Conservation (phyloP, 495 filamentous ascomycete species). For the Trichoderma erinaceum region DNA sequence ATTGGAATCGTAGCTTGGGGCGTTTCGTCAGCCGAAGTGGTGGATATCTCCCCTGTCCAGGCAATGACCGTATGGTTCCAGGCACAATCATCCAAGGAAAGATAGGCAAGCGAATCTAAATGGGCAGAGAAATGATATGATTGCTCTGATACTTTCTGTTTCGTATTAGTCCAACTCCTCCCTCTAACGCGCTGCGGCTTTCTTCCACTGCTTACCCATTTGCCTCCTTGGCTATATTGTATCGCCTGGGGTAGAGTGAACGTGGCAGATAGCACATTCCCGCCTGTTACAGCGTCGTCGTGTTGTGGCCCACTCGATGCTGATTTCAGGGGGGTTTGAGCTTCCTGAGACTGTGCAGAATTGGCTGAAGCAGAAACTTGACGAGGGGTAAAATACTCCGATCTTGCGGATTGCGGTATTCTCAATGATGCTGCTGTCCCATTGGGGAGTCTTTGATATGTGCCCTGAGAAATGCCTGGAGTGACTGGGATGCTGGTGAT, state of each 20-base stretch:
- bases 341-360: neutral
- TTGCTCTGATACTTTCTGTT: constrained; percentile 56
- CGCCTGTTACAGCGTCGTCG: constrained; percentile 63
- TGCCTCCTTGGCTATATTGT: constrained; percentile 53
- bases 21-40: constrained; percentile 37
- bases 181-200: neutral
- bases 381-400: neutral
- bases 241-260: constrained; percentile 77
- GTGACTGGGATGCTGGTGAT: neutral
- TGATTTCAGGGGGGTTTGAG: neutral
- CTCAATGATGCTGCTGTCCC: neutral
- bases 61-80: constrained; percentile 87
- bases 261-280: constrained; percentile 79
- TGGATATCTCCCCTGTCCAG: constrained; percentile 82
- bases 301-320: constrained; percentile 21
- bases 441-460: neutral
- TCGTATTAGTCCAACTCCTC: neutral
- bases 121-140: constrained; percentile 79
- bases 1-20: constrained; percentile 35
- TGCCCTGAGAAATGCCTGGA: neutral
- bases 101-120: constrained; percentile 78
- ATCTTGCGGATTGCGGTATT: neutral
- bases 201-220: constrained; percentile 57
- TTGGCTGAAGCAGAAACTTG: neutral
- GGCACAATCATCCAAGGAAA: constrained; percentile 63